Conservation (phyloP, 2,329 filamentous ascomycete genomes). For the Passalora sequoiae region DNA sequence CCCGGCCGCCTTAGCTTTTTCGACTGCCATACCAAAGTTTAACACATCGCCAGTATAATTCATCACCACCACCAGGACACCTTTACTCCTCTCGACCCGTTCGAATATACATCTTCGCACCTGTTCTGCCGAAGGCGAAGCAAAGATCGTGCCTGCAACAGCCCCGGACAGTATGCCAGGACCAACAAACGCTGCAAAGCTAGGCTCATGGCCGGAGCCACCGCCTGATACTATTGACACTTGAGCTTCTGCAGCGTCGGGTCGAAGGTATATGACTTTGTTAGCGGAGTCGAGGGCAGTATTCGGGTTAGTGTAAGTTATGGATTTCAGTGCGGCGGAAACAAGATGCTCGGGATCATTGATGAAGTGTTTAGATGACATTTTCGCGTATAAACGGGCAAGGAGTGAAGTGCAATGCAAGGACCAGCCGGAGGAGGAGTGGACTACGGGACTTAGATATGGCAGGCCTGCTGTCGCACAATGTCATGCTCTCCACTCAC, state of each 20-base stretch:
- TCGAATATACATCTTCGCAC: slow-evolving; percentile 69
- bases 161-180: slow-evolving; percentile 72
- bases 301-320: slow-evolving; percentile 79
- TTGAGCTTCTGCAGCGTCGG: slow-evolving; percentile 47
- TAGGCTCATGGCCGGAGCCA: slow-evolving; percentile 84
- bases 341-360: slow-evolving; percentile 77
- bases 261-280: slow-evolving; percentile 77
- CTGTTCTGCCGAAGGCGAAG: slow-evolving; percentile 75
- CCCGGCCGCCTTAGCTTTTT: slow-evolving; percentile 80
- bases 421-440: too few relatives aligned
- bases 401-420: too few relatives aligned
- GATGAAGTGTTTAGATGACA: slow-evolving; percentile 71
- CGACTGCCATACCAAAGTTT: slow-evolving; percentile 89
- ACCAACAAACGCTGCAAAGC: slow-evolving; percentile 80
- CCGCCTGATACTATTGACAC: slow-evolving; percentile 85
- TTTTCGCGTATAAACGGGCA: slow-evolving; percentile 5
- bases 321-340: slow-evolving; percentile 65
- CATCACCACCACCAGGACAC: slow-evolving; percentile 87
- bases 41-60: slow-evolving; percentile 64
- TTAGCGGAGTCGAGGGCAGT: slow-evolving; percentile 71
- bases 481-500: too few relatives aligned
- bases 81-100: slow-evolving; percentile 64
- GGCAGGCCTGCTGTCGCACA: too few relatives aligned
- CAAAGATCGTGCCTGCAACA: slow-evolving; percentile 83
- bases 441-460: too few relatives aligned